These are phyloP conservation scores for Ustulina deusta DNA, from an alignment of 2,329 filamentous ascomycete species.

Conservation along the genomic window DNA sequence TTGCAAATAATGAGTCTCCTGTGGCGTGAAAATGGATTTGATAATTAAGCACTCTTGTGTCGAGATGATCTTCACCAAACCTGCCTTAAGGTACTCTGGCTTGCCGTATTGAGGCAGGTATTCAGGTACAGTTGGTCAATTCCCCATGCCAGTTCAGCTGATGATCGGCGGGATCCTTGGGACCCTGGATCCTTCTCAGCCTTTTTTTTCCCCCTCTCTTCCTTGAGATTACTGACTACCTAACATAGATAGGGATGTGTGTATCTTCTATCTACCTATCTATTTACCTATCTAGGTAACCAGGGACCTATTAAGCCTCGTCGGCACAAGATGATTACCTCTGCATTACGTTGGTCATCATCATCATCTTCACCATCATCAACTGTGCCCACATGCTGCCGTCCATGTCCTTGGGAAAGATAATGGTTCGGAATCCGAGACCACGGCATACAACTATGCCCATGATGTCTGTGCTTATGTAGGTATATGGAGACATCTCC, in stretches of 20 bases:
- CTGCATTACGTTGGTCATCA: conserved; percentile 5
- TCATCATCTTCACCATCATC: not conserved
- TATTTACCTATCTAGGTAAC: conserved; percentile 25
- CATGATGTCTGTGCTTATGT: conserved; percentile 23
- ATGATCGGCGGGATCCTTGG: conserved; percentile 13
- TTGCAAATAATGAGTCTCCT: no score
- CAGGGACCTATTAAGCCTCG: conserved; percentile 15
- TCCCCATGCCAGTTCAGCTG: conserved; percentile 21
- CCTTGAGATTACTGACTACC: not conserved
- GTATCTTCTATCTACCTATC: no score
- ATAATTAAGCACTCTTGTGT: conserved; percentile 13
- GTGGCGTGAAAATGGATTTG: no score
- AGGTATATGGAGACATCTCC: conserved; percentile 17
- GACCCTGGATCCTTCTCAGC: conserved; percentile 27
- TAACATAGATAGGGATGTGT: not conserved
- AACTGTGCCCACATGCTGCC: not conserved
- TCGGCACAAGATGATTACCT: conserved; percentile 7
- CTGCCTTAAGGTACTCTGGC: not conserved
- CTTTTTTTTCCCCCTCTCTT: not conserved
- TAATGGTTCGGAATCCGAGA: conserved; percentile 15
- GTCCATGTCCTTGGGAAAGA: conserved; percentile 9
- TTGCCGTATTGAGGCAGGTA: conserved; percentile 16
- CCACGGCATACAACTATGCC: conserved; percentile 6
- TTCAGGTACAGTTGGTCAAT: conserved; percentile 12
- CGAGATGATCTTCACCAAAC: not conserved